Evolutionary conservation across 2,329 filamentous ascomycete species (phyloP), one percentile per base, ranked within the genome.

Genomic region (Ascochyta koolunga): DNA sequence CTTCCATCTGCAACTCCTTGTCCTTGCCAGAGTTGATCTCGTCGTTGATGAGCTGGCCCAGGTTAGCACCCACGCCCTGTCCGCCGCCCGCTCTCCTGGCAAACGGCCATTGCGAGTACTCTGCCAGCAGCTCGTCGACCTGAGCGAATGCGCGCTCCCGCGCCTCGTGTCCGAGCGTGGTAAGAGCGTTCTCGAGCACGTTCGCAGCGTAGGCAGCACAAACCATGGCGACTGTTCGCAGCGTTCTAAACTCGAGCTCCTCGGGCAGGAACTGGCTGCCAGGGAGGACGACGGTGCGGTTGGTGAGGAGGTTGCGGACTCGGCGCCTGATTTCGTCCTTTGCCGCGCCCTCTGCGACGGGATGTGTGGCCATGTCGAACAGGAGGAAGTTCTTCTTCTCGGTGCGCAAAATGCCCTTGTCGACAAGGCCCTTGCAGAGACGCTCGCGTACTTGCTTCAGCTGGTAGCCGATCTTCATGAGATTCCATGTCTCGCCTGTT

Each of bases 391-490:
- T 99, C 78, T 92, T 91, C 83, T 99, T 99, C 78, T 99, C 95
- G 57, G 95, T 99, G 68, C 95, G 91, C 54, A 99, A 86, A 74
- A 99, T 96, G 71, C 95, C 95, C 81, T 99, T 99, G 81, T 99
- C 95, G 61, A 99, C 95, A 39, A 99, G 86, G 29, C 95, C 95
- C 79, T 99, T 99, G 71, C 93, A 93, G 52, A 99, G 85, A 53
- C 95, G 90, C 81, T 99, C 95, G 73, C 95, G 92, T 54, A 99
- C 95, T 83, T 99, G 95, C 81, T 99, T 99, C 67, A 99, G 85
- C 81, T 99, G 95, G 78, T 99, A 99, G 75, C 95, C 95, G 69
- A 99, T 99, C 83, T 99, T 99, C 95, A 99, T 98, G 62, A 99
- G 81, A 75, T 99, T 99, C 95, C 95, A 99, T 50, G 95, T 99